These are phyloP conservation scores for Fusarium robinianum DNA, from an alignment of 2,329 filamentous ascomycete species.

Conservation along the genomic window DNA sequence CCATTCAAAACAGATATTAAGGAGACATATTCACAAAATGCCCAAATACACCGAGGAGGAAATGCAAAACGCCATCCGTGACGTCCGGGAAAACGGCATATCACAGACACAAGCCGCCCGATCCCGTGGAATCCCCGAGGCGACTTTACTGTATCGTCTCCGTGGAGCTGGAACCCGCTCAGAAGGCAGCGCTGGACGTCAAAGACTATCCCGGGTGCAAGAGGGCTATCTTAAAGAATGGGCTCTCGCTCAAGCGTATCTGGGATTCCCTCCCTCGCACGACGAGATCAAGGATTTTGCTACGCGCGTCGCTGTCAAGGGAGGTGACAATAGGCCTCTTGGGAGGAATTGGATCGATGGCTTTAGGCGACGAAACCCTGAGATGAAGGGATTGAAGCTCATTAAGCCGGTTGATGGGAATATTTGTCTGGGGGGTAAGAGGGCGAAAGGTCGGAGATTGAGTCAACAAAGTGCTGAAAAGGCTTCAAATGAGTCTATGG, in stretches of 20 bases:
- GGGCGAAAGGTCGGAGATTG: not conserved
- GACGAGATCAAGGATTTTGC: not conserved
- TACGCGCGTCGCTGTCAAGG: not conserved
- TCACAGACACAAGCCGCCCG: not conserved
- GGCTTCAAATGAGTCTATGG: too few species aligned
- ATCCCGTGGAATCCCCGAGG: not conserved
- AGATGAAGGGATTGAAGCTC: too few species aligned
- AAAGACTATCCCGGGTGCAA: not conserved
- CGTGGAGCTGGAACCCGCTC: not conserved
- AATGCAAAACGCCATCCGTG: not conserved
- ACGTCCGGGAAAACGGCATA: not conserved
- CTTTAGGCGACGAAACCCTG: not conserved
- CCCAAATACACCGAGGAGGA: slow-evolving; percentile 1
- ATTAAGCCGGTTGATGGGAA: too few species aligned
- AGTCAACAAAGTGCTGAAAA: too few species aligned
- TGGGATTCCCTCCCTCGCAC: not conserved
- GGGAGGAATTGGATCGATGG: not conserved
- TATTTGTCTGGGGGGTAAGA: too few species aligned
- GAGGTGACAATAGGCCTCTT: not conserved
- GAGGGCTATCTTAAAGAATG: not conserved
- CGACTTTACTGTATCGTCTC: not conserved
- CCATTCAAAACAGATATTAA: too few species aligned
- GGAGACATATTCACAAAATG: too few species aligned
- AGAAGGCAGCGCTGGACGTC: not conserved
- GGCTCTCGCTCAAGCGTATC: not conserved